Conservation (phyloP, 176 grass and related monocot genomes). For the Phragmites australis region DNA sequence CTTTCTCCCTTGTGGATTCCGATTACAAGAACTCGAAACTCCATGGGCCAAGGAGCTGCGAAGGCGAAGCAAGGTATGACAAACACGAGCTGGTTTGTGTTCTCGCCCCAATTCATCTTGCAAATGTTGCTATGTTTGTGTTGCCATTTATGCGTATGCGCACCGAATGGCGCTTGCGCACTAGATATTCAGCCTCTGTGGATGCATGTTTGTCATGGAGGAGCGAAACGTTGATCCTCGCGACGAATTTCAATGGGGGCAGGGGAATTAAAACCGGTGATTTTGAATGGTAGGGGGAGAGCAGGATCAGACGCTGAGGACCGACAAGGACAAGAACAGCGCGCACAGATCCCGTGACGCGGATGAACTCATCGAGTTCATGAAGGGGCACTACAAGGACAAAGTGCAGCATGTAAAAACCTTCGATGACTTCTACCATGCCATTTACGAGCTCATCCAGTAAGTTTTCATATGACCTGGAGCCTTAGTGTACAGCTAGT, state of each 20-base stretch:
- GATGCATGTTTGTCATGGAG: not conserved
- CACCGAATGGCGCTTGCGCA: not conserved
- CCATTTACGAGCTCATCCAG: conserved; percentile 56
- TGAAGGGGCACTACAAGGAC: not conserved
- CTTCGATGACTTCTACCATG: conserved; percentile 64
- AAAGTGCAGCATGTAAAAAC: not conserved
- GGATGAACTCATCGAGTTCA: not conserved
- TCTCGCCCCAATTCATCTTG: not conserved
- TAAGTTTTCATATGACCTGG: conserved; percentile 39
- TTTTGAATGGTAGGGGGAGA: conserved; percentile 25
- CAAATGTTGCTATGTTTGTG: not conserved
- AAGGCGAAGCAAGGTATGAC: conserved; percentile 48
- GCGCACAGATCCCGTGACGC: not conserved
- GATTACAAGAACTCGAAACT: not conserved
- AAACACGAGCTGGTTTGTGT: not conserved
- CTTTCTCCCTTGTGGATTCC: not conserved
- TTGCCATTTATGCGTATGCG: not conserved
- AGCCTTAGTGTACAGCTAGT: not conserved
- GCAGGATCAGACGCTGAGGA: not conserved
- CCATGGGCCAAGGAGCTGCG: conserved; percentile 37
- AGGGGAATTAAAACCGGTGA: not conserved
- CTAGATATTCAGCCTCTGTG: not conserved
- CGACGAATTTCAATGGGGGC: not conserved
- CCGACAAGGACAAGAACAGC: not conserved
- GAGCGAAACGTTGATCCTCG: no score